Base-by-base conservation (phyloP, 352 stramenopile genomes). In the Globisporangium sylvaticum region DNA sequence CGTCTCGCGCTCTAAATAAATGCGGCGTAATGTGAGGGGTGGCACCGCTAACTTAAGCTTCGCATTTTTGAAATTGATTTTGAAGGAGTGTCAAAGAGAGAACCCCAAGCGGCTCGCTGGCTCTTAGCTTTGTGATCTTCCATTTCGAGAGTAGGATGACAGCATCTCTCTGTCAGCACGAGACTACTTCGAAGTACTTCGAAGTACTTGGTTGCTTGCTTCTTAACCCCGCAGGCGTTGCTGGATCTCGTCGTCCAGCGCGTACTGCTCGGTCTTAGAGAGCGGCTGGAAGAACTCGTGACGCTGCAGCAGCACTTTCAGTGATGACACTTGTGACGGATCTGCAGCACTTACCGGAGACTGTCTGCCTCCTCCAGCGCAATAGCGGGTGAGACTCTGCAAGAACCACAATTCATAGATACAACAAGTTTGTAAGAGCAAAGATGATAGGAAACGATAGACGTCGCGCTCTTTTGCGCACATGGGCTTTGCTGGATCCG, bases 401-500 rank as follows among this genome's bases (percentile, higher is more conserved):
- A n/a, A 48, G 31, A 46, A 31, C 8, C 31, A 27, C 34, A 7
- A 6, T 25, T 22, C 15, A 58, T 37, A 6, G 6, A 10, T 2
- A 10, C 15, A 58, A 24, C 15, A 22, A 8, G 10, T 32, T 25
- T 39, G 14, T 58, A 8, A 58, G 53, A 25, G 4, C 27, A 39
- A 5, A 12, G 4, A 24, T 25, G 6, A 9, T 20, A 57, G 12
- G n/a, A 24, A 20, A 55, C n/a, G n/a, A 34, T 20, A 39, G 25
- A 61, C 31, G 9, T 18, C 5, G 25, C 50, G 55, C 55, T 31
- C 27, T 55, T 14, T 6, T 29, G 27, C 58, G 42, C 57, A 64
- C 58, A 25, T 64, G 58, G 34, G 42, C 58, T 56, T 64, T 64
- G 44, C 58, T 53, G 25, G 42, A 64, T 22, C 39, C 27, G 7